Base-by-base conservation (phyloP, 192 early-diverging fungal genomes). In the Backusella liffmaniae region DNA sequence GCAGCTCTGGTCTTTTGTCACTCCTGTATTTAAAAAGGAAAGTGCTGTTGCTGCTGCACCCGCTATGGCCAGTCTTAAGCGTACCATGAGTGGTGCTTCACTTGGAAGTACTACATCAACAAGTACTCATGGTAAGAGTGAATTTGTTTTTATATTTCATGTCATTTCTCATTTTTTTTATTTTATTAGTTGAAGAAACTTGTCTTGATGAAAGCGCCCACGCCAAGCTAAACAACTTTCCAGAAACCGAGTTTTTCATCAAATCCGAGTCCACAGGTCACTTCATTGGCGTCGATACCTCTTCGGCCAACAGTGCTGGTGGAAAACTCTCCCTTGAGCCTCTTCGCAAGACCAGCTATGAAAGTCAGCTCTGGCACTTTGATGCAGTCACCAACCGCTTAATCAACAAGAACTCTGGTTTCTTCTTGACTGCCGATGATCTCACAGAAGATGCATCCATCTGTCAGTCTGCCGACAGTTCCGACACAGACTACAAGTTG, bases 321-420 rank as follows among this genome's bases (percentile, higher is more conserved):
- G 59, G 37, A 4, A 73, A 67, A 4, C 29, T 79, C 15, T 39
- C 67, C n/a, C 7, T 79, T 36, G 77, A 79, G 12, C 23, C 49
- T 21, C 66, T 80, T 15, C 70, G 71, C 32, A 73, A 76, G 15
- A 67, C 35, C n/a, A 59, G 35, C 29, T 80, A 67, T 62, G 76
- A 76, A 21, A 72, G 71, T 49, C 79, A 80, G n/a, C 53, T 80
- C 4, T 77, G 79, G 79, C 36, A 72, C 10, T 76, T 39, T 35
- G 67, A 79, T 73, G 46, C 13, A 2, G 3, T 42, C 13, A 65
- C 73, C 29, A 12, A 30, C 35, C 44, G 59, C 4, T 23, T 80
- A 2, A 41, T 77, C 0, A 80, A 80, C 62, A 70, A 39, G 21
- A 71, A 76, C 1, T 77, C 75, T 21, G 75, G 75, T 3, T 73